These are phyloP conservation scores for Rubroboletus satanas DNA, from an alignment of 768 basidiomycete genomes.

Conservation along the genomic window DNA sequence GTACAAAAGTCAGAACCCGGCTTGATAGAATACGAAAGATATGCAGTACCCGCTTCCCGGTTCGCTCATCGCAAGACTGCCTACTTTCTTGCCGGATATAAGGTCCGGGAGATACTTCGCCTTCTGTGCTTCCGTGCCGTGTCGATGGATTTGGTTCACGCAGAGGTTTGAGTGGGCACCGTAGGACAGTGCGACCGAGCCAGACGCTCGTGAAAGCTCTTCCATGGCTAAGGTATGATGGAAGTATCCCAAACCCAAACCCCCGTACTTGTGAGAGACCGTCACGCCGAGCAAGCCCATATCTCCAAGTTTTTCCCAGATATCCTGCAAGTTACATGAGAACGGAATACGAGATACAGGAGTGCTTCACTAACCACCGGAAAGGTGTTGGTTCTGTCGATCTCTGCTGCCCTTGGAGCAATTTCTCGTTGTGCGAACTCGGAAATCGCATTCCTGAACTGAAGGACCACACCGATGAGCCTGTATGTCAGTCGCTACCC, in stretches of 20 bases:
- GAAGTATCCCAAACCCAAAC: slow-evolving; percentile 78
- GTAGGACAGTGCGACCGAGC: slow-evolving; percentile 88
- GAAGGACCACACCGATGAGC: neutral
- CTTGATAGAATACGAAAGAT: neutral
- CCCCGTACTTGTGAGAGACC: slow-evolving; percentile 75
- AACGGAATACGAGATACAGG: neutral
- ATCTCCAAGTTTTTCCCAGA: slow-evolving; percentile 85
- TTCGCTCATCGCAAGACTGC: slow-evolving; percentile 94
- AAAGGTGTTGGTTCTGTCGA: slow-evolving; percentile 81
- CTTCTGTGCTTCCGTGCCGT: slow-evolving; percentile 82
- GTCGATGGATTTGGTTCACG: slow-evolving; percentile 79
- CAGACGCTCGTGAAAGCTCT: slow-evolving; percentile 85
- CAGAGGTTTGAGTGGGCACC: slow-evolving; percentile 92
- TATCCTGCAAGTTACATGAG: slow-evolving; percentile 46
- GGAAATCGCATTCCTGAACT: slow-evolving; percentile 80
- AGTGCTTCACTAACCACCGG: slow-evolving; percentile 51
- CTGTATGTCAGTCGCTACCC: neutral
- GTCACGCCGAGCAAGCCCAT: slow-evolving; percentile 94
- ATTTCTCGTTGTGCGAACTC: slow-evolving; percentile 83
- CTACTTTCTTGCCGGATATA: slow-evolving; percentile 76
- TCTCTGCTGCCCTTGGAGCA: slow-evolving; percentile 79
- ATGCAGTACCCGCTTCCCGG: slow-evolving; percentile 61
- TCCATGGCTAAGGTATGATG: slow-evolving; percentile 94
- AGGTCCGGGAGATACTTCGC: slow-evolving; percentile 76
- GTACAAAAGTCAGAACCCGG: neutral